Conservation (phyloP, 73 alveolate genomes). For the Tetrahymena malaccensis region DNA sequence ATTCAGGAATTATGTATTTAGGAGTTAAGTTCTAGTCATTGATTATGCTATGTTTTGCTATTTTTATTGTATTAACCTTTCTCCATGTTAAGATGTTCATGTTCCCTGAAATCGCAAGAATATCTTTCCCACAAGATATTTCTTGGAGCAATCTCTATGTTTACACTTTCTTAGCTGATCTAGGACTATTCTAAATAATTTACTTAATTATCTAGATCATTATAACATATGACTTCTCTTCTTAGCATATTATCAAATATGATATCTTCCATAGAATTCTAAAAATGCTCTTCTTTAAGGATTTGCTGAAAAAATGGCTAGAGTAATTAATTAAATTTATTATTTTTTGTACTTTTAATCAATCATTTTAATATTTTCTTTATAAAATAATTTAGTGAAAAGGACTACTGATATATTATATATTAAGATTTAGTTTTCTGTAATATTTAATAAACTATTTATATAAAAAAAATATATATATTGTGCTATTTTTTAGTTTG, state of each 20-base stretch:
- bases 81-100: not conserved
- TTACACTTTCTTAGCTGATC: not conserved
- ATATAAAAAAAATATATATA: too few relatives aligned
- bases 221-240: not conserved
- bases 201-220: not conserved
- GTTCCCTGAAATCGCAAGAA: not conserved
- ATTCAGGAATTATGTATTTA: not conserved
- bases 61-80: not conserved
- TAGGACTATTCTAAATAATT: not conserved
- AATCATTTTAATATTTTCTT: too few relatives aligned
- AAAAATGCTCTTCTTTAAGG: not conserved
- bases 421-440: too few relatives aligned
- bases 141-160: not conserved
- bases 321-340: not conserved
- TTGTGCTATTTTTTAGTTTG: too few relatives aligned
- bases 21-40: not conserved
- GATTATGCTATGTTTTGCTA: not conserved
- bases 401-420: too few relatives aligned
- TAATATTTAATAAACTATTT: too few relatives aligned
- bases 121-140: not conserved
- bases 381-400: too few relatives aligned
- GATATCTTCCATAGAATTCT: not conserved
- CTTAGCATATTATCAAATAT: not conserved
- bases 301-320: not conserved
- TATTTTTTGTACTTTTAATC: too few relatives aligned